Evolutionary conservation across 2,329 filamentous ascomycete genomes (phyloP), one percentile per base, ranked within the genome.

Genomic region (Diaporthe sp.): DNA sequence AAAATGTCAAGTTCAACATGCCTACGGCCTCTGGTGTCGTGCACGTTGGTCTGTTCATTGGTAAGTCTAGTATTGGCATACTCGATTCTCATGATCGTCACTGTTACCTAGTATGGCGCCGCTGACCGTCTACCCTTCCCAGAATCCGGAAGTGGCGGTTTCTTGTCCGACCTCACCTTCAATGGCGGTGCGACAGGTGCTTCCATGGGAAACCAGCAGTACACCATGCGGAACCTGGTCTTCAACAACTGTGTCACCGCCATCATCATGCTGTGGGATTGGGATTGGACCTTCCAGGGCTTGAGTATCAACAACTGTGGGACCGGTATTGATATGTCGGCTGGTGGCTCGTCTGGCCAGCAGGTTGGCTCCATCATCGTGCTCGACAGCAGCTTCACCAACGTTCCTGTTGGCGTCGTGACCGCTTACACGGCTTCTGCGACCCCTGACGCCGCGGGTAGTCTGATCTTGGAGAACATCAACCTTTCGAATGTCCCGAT

Each of bases 351-450:
- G 9, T 81, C 84, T 38, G 85, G 86, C 47, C 79, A 79, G 77
- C 88, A 92, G 79, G 92, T 94, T 45, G 93, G 94, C 71, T 95
- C 93, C 0, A 87, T 95, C 30, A 86, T 94, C 72, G 82, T 96
- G 54, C 85, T 94, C 69, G 94, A 96, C 85, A 94, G 91, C 84
- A 89, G 86, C 72, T 88, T 95, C 77, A 88, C 84, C 76, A 89
- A 91, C 81, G 92, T 91, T 3, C 86, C 87, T 1, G 87, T 91
- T 33, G 93, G 91, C 78, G 87, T 96, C 79, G 89, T 90, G 76
- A 93, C 92, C 17, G 90, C 90, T 0, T 80, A 91, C 88, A 79
- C 91, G 8, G 66, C 79, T 2, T 76, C 74, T 45, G 78, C 80
- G n/a, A 78, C 77, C 28, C 84, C 85, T 4, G 79, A 77, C 78